Base-by-base conservation (phyloP, 139 green algal species). In the Chlamydomonas sp. region DNA sequence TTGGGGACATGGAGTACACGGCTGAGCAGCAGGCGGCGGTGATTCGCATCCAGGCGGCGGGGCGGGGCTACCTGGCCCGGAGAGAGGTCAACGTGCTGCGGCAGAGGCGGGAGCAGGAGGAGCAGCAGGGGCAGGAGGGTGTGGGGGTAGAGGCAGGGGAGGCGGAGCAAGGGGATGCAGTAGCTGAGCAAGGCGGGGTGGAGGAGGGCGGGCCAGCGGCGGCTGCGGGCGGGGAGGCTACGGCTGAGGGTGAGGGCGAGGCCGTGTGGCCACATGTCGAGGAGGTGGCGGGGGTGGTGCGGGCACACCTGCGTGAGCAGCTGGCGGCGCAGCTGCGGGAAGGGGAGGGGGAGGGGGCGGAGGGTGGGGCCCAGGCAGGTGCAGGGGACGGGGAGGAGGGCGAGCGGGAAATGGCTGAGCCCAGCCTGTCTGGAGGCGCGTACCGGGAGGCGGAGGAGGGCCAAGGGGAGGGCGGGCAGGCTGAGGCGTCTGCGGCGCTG, bases 1-100 rank as follows among this genome's bases (percentile, higher is more conserved):
- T 58, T 20, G n/a, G 2, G 49, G 63, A 69, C 8, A 49, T 49
- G 31, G 7, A 85, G 18, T 86, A 79, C 71, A 72, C 63, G 2
- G 1, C 69, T 9, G 86, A 90, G 79, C 79, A 90, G 79, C 2
- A 86, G 72, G 73, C 63, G 31, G 86, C 86, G 2, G 79, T 83
- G 16, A 82, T 86, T 14, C 59, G 18, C 3, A 90, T 90, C 86
- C 86, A 90, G 79, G 86, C 86, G 57, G 73, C 68, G 20, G 61
- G 82, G 0, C 79, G 86, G 17, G 86, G 86, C 79, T 49, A 63
- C 4, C 58, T 83, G 49, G 86, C 86, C 7, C 71, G 86, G 0
- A 79, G 63, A 12, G 63, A 49, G 2, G 78, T 81, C 31, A 64
- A 61, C 0, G 79, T 18, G 18, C 20, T 66, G n/a, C 64, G 68